phyloP scores from a whole-genome alignment of 208 protist genomes.

The Wallacemonas sp. region DNA sequence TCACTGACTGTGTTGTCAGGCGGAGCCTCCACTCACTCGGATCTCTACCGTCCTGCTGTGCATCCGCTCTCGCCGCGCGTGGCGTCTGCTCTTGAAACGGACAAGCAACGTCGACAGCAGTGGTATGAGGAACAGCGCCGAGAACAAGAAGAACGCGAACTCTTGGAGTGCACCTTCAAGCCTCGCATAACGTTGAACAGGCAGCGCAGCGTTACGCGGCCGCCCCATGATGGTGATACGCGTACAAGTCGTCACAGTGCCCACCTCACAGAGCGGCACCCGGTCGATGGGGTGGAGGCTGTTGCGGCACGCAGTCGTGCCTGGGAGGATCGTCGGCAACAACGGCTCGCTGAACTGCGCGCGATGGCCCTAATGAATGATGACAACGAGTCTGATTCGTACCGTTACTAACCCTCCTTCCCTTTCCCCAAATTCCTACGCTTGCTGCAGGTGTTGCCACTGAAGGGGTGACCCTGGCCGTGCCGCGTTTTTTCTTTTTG shows the following conservation, averaged over 20 bases:
- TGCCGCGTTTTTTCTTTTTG: no score
- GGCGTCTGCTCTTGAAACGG: conserved; percentile 36
- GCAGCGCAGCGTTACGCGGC: no score
- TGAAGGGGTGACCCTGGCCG: no score
- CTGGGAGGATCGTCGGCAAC: conserved; percentile 14
- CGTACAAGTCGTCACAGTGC: no score
- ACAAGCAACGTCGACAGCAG: conserved; percentile 46
- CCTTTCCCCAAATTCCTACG: no score
- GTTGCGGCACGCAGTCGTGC: conserved; percentile 20
- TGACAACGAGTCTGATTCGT: no score
- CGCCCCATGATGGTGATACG: no score
- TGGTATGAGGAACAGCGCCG: conserved; percentile 33
- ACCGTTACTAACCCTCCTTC: no score
- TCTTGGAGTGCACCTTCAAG: conserved; percentile 59
- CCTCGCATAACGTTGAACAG: conserved; percentile 8
- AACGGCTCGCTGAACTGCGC: not conserved
- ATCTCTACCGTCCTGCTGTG: conserved; percentile 8
- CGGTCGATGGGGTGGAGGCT: conserved; percentile 36
- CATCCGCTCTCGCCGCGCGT: conserved; percentile 27
- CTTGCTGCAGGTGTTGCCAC: no score
- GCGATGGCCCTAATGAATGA: not conserved
- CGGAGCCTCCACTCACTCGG: not conserved
- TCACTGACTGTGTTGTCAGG: not conserved
- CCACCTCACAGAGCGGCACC: no score
- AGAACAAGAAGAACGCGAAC: conserved; percentile 35